A percentile compares a stretch with the other conserved stretches of the same genome.
These are phyloP conservation scores for Vitis hybrid DNA, from an alignment of 177 flowering plant species.

Conservation along the genomic window DNA sequence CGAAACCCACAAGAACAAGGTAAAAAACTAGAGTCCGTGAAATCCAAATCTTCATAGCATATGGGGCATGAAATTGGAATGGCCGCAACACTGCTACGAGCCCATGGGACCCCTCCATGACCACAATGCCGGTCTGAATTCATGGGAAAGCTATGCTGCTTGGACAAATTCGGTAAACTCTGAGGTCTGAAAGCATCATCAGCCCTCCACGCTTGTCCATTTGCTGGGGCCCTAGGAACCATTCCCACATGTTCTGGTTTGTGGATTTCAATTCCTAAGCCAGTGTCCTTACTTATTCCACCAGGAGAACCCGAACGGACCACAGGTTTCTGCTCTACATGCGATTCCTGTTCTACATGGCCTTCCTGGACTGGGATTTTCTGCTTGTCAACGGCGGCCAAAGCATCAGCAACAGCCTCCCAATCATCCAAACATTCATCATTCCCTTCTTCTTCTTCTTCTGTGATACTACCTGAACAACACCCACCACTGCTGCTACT, in stretches of 20 bases:
- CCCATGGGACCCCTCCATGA: slow-evolving; percentile 41
- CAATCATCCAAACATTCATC: slow-evolving; percentile 85
- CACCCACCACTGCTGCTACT: slow-evolving; percentile 50
- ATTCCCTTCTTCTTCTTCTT: slow-evolving; percentile 50
- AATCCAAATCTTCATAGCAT: slow-evolving; percentile 79
- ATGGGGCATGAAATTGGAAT: slow-evolving; percentile 81
- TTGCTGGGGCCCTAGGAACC: slow-evolving; percentile 10
- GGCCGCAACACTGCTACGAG: slow-evolving; percentile 21
- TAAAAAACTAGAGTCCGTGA: slow-evolving; percentile 76
- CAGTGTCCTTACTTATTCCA: slow-evolving; percentile 12
- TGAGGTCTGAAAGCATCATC: slow-evolving; percentile 86
- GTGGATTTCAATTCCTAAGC: slow-evolving; percentile 12
- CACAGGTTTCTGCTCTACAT: too few species aligned
- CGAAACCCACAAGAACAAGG: slow-evolving; percentile 81
- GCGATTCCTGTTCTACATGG: too few species aligned
- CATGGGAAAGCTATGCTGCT: slow-evolving; percentile 65
- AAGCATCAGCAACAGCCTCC: slow-evolving; percentile 96
- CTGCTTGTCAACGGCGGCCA: slow-evolving; percentile 48
- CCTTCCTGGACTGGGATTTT: neutral
- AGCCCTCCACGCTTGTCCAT: slow-evolving; percentile 75
- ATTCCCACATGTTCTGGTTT: slow-evolving; percentile 20
- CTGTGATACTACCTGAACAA: slow-evolving; percentile 63
- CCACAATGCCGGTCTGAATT: slow-evolving; percentile 39
- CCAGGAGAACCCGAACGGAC: slow-evolving; percentile 7
- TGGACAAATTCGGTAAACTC: slow-evolving; percentile 73